Conservation (phyloP, 2,329 filamentous ascomycete genomes). For the Colletotrichum phormii region DNA sequence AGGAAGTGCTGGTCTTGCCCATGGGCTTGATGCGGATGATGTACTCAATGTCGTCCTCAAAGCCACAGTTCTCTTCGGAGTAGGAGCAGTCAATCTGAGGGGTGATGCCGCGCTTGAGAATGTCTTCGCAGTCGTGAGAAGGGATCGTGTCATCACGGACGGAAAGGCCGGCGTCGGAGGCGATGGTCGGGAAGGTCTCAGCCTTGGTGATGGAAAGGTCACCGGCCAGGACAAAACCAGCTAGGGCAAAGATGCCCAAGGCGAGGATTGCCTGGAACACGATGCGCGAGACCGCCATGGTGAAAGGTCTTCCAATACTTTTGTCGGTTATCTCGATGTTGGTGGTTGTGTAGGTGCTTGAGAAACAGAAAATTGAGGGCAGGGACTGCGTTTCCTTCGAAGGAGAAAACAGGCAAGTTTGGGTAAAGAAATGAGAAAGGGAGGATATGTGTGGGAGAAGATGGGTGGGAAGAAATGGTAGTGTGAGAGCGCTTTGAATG, state of each 20-base stretch:
- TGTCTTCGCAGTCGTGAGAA: conserved; percentile 17
- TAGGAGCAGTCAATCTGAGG: conserved; percentile 28
- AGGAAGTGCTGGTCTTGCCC: conserved; percentile 15
- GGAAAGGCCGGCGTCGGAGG: background rate
- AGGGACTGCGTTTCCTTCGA: background rate
- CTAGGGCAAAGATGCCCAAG: background rate
- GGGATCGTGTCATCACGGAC: background rate
- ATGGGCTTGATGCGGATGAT: conserved; percentile 19
- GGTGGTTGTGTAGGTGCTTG: background rate
- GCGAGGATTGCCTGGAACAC: background rate
- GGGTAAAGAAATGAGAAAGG: background rate
- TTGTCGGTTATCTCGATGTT: background rate
- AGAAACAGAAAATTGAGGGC: too few species aligned
- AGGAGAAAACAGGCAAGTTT: background rate
- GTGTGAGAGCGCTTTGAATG: background rate
- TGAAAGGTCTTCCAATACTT: background rate
- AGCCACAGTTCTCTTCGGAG: conserved; percentile 24
- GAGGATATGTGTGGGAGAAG: background rate
- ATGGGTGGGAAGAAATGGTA: background rate
- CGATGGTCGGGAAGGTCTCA: background rate
- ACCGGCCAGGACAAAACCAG: background rate
- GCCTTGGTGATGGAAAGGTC: background rate
- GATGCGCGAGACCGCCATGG: background rate
- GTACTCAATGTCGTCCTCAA: conserved; percentile 26
- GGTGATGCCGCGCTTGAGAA: conserved; percentile 3